phyloP scores from a whole-genome alignment of 2,329 filamentous ascomycete genomes.

The Rhexocercosporidium sp. region DNA sequence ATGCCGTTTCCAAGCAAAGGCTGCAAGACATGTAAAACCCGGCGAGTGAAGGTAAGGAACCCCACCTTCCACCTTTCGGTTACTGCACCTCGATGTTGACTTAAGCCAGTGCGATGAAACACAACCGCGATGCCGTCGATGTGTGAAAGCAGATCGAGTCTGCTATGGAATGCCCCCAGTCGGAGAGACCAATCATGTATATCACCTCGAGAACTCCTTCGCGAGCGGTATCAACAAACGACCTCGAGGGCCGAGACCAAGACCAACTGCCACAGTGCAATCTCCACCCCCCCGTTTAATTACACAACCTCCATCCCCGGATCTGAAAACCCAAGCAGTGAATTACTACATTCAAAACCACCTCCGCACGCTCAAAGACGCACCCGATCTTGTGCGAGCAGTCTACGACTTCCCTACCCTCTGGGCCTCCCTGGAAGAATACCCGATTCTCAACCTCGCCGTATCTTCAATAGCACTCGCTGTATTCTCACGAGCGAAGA shows the following conservation, averaged over 20 bases:
- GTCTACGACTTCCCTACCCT: conserved; percentile 17
- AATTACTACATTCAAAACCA: conserved; percentile 38
- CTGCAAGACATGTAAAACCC: conserved; percentile 39
- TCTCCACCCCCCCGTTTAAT: not conserved
- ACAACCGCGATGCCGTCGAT: not conserved
- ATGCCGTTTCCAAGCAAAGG: conserved; percentile 29
- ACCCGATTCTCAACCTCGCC: conserved; percentile 38
- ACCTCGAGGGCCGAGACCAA: conserved; percentile 41
- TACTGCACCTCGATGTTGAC: too few relatives aligned
- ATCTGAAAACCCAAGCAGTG: conserved; percentile 38
- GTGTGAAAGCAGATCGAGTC: not conserved
- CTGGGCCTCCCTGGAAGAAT: conserved; percentile 3
- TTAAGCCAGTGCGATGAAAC: conserved; percentile 35
- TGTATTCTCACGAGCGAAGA: conserved; percentile 37
- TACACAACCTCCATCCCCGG: conserved; percentile 21
- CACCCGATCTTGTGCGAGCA: conserved; percentile 21
- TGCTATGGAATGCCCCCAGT: not conserved
- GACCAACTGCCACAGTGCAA: not conserved
- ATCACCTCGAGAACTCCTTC: conserved; percentile 40
- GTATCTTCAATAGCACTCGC: conserved; percentile 40
- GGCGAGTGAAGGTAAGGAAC: conserved; percentile 38
- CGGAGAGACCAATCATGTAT: not conserved
- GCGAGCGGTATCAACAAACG: conserved; percentile 41
- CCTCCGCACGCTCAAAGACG: conserved; percentile 28
- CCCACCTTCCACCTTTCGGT: not conserved